Base-by-base conservation (phyloP, 768 basidiomycete genomes). In the Boletus sp. region DNA sequence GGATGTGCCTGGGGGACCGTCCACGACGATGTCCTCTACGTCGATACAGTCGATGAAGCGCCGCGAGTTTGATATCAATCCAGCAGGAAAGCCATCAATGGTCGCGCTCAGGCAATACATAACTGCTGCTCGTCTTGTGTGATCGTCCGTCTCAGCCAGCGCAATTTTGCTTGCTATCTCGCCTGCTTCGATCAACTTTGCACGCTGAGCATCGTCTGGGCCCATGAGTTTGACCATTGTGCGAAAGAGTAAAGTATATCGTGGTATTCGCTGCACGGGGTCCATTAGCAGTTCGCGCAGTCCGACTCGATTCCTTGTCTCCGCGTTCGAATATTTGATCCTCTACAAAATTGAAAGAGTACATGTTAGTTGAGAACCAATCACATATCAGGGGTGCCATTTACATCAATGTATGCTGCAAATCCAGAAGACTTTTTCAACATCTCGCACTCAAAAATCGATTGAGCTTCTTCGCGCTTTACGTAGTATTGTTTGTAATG, bases 271-370 rank as follows among this genome's bases (percentile, higher is more conserved):
- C 65, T 98, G 95, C 6, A 97, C 92, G 15, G 95, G 95, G 61
- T 98, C 95, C 86, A 96, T 96, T 21, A 98, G 79, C 46, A 97
- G 81, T 68, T 96, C 94, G 27, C 94, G 82, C 51, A 98, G 76
- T 41, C 91, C 93, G 52, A 96, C 82, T 38, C 93, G 89, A 67
- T 90, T 93, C 62, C 80, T 79, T 30, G 79, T 70, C 60, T 90
- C 90, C 21, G 83, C 75, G 15, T 82, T 82, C 58, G 87, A 83
- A 67, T 95, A 96, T 76, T 96, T 94, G 70, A 92, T 85, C 53
- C 85, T 85, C 90, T 94, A 62, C 17, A 47, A 61, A 53, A 38
- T 19, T n/a, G 2, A 45, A 37, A 33, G 13, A 13, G 27, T 15
- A 7, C 21, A 38, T 4, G 38, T 64, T 15, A 64, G 57, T 42